phyloP scores from a whole-genome alignment of 148 eudicot genomes.

The Cornus florida region DNA sequence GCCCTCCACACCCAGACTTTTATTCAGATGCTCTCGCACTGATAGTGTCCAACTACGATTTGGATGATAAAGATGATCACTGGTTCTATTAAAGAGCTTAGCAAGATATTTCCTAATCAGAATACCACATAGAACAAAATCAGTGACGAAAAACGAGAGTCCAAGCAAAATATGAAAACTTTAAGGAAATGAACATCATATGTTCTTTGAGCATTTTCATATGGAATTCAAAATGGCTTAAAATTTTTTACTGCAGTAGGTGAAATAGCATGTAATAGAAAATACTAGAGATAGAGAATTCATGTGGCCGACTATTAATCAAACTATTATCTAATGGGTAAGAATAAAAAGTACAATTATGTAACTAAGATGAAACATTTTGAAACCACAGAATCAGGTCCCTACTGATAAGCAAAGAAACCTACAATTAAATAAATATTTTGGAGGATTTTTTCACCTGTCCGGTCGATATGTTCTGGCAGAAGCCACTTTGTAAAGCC shows the following conservation, averaged over 20 bases:
- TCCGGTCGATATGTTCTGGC: constrained; percentile 85
- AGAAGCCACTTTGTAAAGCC: constrained; percentile 78
- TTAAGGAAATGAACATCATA: not conserved
- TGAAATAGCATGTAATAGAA: too few relatives aligned
- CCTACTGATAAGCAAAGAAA: not conserved
- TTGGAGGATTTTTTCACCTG: constrained; percentile 50
- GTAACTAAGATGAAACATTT: not conserved
- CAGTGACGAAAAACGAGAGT: not conserved
- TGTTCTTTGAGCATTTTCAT: not conserved
- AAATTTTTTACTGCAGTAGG: too few relatives aligned
- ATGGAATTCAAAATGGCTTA: too few relatives aligned
- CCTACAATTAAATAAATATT: not conserved
- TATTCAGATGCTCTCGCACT: constrained; percentile 76
- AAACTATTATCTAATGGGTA: not conserved
- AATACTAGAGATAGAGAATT: too few relatives aligned
- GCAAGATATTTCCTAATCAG: constrained; percentile 66
- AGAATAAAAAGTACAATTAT: not conserved
- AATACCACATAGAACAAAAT: constrained; percentile 9
- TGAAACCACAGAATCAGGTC: not conserved
- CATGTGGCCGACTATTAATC: not conserved
- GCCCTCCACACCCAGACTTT: constrained; percentile 72
- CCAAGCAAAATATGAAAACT: not conserved
- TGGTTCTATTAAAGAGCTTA: constrained; percentile 56
- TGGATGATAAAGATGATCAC: constrained; percentile 64
- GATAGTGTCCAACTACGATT: constrained; percentile 72